Evolutionary conservation across 495 filamentous ascomycete species (phyloP), one percentile per base, ranked within the genome.

Genomic region (Tetracladium setigerum): DNA sequence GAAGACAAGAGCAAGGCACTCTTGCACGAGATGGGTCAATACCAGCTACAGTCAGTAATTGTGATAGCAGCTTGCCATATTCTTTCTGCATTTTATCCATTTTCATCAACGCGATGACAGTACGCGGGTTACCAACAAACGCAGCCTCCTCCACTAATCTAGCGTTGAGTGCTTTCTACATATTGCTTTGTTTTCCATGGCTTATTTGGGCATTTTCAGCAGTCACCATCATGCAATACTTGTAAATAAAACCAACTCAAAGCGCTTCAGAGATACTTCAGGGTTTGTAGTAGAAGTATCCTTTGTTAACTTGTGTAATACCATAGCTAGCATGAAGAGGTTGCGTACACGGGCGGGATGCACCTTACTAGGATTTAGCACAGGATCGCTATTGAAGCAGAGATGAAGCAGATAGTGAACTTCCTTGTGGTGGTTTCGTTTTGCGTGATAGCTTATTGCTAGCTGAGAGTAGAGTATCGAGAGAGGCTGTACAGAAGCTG

Each of bases 331-430:
- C 42, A 45, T 45, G 42, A 33, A 45, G 7, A 45, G 22, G n/a
- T 33, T 32, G 31, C 42, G 27, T 6, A 45, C 42, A 34, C 27
- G 42, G 11, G 31, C 5, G 24, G 42, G 42, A 27, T 45, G 24
- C 30, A 35, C 24, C 6, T 30, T 22, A 30, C 30, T 45, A 17
- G 42, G 31, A 30, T 10, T 34, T 10, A 45, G 42, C n/a, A 45
- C 31, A 5, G 42, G 42, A 45, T 45, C 42, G 30, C 42, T 34
- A 30, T 34, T 30, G 27, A 45, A 35, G 30, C 42, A 45, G 31
- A 45, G 8, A 16, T 38, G 36, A 15, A 38, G 36, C 36, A 38
- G 36, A 15, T 38, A 42, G 40, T 42, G 15, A 27, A 15, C 39
- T 30, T 42, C 39, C 39, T 42, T 42, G 15, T 11, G 6, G 18